These are phyloP conservation scores for Rauvolfia tetraphylla DNA, from an alignment of 257 asterid genomes.

Conservation along the genomic window DNA sequence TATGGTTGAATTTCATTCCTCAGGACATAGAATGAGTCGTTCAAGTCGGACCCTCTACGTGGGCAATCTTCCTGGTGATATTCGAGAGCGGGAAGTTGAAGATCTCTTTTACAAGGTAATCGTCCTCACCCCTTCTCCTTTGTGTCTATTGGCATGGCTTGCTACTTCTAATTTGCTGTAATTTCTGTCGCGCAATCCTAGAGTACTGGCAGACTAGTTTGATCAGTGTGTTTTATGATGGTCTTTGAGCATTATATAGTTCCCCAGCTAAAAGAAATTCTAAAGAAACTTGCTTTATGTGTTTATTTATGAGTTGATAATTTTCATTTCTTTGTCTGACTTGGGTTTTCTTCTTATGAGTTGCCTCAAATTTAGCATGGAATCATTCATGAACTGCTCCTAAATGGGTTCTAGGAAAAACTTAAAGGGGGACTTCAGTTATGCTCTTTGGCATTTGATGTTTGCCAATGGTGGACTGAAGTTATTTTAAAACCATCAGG, in stretches of 20 bases:
- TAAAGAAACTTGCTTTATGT: neutral
- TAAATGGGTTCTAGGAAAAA: too few relatives aligned
- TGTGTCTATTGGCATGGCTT: neutral
- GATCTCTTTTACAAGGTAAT: slow-evolving; percentile 89
- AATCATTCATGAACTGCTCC: too few relatives aligned
- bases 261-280: neutral
- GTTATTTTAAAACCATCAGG: neutral
- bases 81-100: slow-evolving; percentile 95
- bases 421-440: too few relatives aligned
- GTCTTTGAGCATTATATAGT: neutral
- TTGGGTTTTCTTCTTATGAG: too few relatives aligned
- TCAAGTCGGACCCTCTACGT: slow-evolving; percentile 93
- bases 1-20: neutral
- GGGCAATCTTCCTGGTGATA: slow-evolving; percentile 98
- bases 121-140: neutral
- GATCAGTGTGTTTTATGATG: neutral
- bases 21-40: slow-evolving; percentile 73
- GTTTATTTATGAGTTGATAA: neutral
- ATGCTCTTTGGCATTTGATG: neutral
- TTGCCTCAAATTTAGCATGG: too few relatives aligned
- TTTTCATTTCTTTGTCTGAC: neutral
- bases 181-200: neutral
- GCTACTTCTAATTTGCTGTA: neutral
- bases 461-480: neutral
- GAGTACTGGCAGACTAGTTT: neutral